Conservation (phyloP, 2,329 filamentous ascomycete species). For the Penicillium sp. region DNA sequence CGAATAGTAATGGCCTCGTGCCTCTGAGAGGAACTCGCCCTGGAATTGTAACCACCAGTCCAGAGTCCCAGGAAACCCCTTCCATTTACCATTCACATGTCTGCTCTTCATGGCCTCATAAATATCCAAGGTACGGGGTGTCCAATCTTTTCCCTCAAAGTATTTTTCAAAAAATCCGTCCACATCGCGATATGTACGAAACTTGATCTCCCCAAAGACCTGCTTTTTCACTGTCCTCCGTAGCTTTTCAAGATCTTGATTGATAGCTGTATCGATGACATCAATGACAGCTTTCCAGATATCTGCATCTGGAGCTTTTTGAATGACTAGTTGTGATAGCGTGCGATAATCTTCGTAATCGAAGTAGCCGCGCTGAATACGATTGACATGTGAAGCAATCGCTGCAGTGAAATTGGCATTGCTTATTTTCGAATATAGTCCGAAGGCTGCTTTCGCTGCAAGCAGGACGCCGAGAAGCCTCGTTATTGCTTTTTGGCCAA, state of each 20-base stretch:
- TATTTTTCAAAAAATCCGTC: conserved; percentile 20
- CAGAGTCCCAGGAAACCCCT: background rate
- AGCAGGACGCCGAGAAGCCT: background rate
- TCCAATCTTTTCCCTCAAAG: conserved; percentile 20
- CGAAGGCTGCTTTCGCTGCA: background rate
- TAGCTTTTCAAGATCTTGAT: conserved; percentile 19
- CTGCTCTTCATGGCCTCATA: conserved; percentile 4
- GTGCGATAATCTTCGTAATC: conserved; percentile 7
- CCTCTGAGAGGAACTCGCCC: conserved; percentile 7
- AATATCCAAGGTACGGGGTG: conserved; percentile 1
- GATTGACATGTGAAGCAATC: background rate
- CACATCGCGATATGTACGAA: conserved; percentile 17
- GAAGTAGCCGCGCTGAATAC: conserved; percentile 4
- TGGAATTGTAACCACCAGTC: conserved; percentile 15
- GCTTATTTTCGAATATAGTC: background rate
- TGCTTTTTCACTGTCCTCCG: conserved; percentile 15
- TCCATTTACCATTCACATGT: conserved; percentile 6
- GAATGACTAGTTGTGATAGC: conserved; percentile 8
- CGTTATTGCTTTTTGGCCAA: conserved; percentile 6
- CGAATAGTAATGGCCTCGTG: background rate
- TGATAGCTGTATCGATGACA: conserved; percentile 10
- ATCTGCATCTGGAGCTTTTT: conserved; percentile 8
- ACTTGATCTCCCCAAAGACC: conserved; percentile 18
- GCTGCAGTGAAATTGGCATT: background rate
- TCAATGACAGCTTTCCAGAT: conserved; percentile 13